Conservation (phyloP, 2,329 filamentous ascomycete genomes). For the Grosmannia penicillata region DNA sequence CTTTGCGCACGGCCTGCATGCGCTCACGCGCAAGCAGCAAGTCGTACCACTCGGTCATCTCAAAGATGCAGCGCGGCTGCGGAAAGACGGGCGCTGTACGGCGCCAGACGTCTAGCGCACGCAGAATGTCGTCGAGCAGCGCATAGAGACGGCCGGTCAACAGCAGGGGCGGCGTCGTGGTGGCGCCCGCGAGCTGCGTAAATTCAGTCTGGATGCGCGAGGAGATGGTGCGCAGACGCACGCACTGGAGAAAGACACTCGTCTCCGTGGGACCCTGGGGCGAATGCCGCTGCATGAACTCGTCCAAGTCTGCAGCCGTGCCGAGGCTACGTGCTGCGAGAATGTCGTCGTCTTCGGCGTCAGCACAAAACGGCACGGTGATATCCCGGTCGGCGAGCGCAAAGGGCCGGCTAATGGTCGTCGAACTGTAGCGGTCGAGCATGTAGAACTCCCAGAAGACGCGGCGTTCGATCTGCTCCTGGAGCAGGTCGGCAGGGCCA, state of each 20-base stretch:
- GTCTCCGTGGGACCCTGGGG: neutral
- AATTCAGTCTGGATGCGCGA: slow-evolving; percentile 4
- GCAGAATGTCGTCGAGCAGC: slow-evolving; percentile 2
- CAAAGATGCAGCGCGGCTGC: slow-evolving; percentile 23
- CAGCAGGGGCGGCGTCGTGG: neutral
- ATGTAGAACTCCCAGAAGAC: slow-evolving; percentile 31
- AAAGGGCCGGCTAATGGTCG: slow-evolving; percentile 24
- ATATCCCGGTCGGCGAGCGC: slow-evolving; percentile 25
- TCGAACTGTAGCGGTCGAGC: slow-evolving; percentile 28
- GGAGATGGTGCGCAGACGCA: slow-evolving; percentile 1
- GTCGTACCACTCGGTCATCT: slow-evolving; percentile 28
- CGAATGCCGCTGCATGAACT: neutral
- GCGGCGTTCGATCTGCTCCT: slow-evolving; percentile 9
- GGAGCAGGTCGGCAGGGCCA: neutral
- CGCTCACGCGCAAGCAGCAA: slow-evolving; percentile 24
- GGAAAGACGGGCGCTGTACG: slow-evolving; percentile 7
- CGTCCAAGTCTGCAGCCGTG: neutral
- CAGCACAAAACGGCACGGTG: slow-evolving; percentile 10
- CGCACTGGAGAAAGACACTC: slow-evolving; percentile 1
- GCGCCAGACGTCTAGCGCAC: neutral
- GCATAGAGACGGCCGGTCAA: slow-evolving; percentile 1
- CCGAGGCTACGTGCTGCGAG: neutral
- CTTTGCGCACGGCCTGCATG: slow-evolving; percentile 23
- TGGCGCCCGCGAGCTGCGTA: neutral
- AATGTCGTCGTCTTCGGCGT: slow-evolving; percentile 1